Evolutionary conservation across 23 red algal genomes (phyloP), one percentile per base, ranked within the genome.

Genomic region (Gracilaria domingensis): DNA sequence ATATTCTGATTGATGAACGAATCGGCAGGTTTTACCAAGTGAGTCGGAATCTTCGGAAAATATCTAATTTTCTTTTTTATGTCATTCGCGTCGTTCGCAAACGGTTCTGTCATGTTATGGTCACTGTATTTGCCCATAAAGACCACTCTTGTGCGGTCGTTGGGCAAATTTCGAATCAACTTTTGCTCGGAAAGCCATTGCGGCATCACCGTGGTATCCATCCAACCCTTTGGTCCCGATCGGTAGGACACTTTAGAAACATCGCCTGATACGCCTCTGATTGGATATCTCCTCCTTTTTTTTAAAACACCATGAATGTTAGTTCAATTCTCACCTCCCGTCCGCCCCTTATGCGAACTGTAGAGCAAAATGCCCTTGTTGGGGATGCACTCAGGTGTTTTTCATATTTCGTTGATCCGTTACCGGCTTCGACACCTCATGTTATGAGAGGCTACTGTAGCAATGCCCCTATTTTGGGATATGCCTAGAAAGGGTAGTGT

Each of bases 1-100:
- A 79, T 50, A 11, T 79, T 79, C 39, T 79, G 75, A 4, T 51
- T 79, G 23, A 79, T 57, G 23, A 79, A 79, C 8, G 39, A 70
- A 17, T 70, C 65, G 4, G 65, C 24, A 4, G 65, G 65, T 17
- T 28, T 9, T 17, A 70, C 18, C 75, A 79, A 57, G 39, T 79
- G 30, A 1, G 45, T 79, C 4, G 75, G 38, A 33, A 8, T 79
- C 26, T 42, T 42, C 14, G 75, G 75, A 23, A 79, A 79, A 33
- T 50, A 79, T 51, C 28, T 4, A 30, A 79, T 14, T 26, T 51
- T 21, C 29, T 4, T 79, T 3, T 79, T 47, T 40, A 79, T 51
- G 3, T 79, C 51, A 33, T 21, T 16, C 7, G 26, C 34, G 8
- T 3, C 75, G 1, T 79, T n/a, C 2, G 35, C 39, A 4, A 79